Conservation (phyloP, 2,329 filamentous ascomycete genomes). For the Fusarium fujikuroi region DNA sequence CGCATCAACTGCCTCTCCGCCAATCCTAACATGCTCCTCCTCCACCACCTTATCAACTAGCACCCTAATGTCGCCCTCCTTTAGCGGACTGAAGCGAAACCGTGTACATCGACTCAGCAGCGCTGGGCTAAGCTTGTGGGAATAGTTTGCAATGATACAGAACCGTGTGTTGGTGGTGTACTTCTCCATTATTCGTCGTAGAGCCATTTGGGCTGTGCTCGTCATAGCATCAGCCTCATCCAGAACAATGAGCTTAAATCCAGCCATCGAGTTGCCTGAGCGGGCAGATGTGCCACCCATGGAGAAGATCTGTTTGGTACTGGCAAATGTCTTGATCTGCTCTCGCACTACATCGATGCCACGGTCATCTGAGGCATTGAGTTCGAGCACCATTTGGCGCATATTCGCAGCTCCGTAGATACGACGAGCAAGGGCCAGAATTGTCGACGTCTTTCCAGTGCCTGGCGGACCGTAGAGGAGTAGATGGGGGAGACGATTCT, state of each 20-base stretch:
- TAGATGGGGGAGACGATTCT: slow-evolving; percentile 93
- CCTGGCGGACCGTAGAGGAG: slow-evolving; percentile 96
- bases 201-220: slow-evolving; percentile 96
- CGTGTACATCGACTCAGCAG: slow-evolving; percentile 92
- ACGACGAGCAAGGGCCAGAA: slow-evolving; percentile 88
- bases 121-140: slow-evolving; percentile 95
- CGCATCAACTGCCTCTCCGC: slow-evolving; percentile 81
- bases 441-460: slow-evolving; percentile 97
- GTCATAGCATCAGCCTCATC: slow-evolving; percentile 99
- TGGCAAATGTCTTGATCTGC: slow-evolving; percentile 99
- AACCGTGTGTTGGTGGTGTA: slow-evolving; percentile 98
- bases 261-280: slow-evolving; percentile 65
- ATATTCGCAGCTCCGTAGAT: slow-evolving; percentile 95
- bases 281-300: slow-evolving; percentile 65
- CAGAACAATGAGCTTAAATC: slow-evolving; percentile 95
- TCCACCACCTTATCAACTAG: slow-evolving; percentile 91
- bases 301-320: slow-evolving; percentile 95
- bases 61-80: slow-evolving; percentile 84
- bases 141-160: slow-evolving; percentile 99
- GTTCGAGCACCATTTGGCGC: slow-evolving; percentile 97
- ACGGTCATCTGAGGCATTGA: slow-evolving; percentile 96
- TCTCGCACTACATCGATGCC: slow-evolving; percentile 98
- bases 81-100: slow-evolving; percentile 94
- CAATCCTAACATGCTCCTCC: slow-evolving; percentile 87
- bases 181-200: slow-evolving; percentile 98